Evolutionary conservation across 192 early-diverging fungal genomes (phyloP), one percentile per base, ranked within the genome.

Genomic region (Anaeromyces robustus): DNA sequence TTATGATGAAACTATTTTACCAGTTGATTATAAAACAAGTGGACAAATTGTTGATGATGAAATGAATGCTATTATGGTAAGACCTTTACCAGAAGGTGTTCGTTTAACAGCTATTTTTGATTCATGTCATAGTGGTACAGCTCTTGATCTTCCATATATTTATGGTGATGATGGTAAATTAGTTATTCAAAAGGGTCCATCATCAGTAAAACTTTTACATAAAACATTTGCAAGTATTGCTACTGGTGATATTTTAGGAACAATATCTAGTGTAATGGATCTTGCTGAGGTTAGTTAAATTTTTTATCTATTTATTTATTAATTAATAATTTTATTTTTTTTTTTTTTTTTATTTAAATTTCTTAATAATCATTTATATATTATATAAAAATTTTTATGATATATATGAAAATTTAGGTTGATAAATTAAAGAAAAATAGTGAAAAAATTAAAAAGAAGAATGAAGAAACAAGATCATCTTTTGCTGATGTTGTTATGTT

Each of bases 21-120:
- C 94, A 12, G 83, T 87, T 77, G 95, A 96, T 84, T 95, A 92
- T 84, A 83, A 90, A 52, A 77, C 68, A 13, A 86, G 86, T 7
- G 95, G 95, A 26, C 87, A 89, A 77, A 94, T 96, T 80, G 85
- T 87, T 41, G 88, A 93, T 80, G 91, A 91, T 82, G 87, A 89
- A 78, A 83, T 96, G 82, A 88, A 93, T 80, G 83, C 86, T 29
- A 68, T 89, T n/a, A 80, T 94, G 82, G 90, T 91, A 31, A 86
- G 84, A 34, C 84, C 86, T 18, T 86, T 96, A 18, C 94, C 94
- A 32, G 84, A 81, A 16, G 93, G 93, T 0, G 89, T 86, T 29
- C 92, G 92, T 29, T 86, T 96, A 30, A 94, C 92, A 0, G 91
- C 89, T 4, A 80, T 96, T 29, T 92, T 95, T 80, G 92, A 94